Evolutionary conservation across 805 yeast genomes (phyloP).

Genomic region (Cyberlindnera euphorbiiphila): DNA sequence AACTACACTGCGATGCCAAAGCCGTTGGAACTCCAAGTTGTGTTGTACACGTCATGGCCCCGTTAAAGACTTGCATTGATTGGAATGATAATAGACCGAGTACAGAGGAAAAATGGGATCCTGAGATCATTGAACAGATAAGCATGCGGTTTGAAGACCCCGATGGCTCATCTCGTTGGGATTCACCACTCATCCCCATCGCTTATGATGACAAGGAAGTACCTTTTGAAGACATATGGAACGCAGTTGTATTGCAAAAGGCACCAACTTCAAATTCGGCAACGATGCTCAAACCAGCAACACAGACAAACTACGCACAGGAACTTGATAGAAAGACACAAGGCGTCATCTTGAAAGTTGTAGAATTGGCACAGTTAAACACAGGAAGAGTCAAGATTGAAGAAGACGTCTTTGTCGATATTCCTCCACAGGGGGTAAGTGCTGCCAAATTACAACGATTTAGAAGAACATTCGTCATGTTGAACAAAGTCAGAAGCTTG

Average conservation of each 20-base stretch:
- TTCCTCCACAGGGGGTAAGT: conserved; percentile 62
- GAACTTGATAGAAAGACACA: conserved; percentile 72
- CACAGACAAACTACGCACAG: conserved; percentile 70
- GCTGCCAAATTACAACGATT: conserved; percentile 79
- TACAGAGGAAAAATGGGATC: conserved; percentile 52
- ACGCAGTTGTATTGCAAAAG: conserved; percentile 46
- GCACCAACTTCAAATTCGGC: conserved; percentile 80
- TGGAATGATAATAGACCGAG: conserved; percentile 47
- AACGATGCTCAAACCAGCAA: conserved; percentile 76
- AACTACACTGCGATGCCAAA: conserved; percentile 90
- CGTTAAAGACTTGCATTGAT: conserved; percentile 54
- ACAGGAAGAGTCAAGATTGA: conserved; percentile 36
- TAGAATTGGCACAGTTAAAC: conserved; percentile 57
- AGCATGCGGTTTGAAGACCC: conserved; percentile 94
- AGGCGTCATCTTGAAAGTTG: conserved; percentile 54
- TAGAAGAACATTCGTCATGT: conserved; percentile 74
- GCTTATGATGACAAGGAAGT: conserved; percentile 48
- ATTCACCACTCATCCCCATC: conserved; percentile 79
- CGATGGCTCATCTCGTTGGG: conserved; percentile 83
- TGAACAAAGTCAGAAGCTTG: conserved; percentile 75
- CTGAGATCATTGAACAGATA: conserved; percentile 59
- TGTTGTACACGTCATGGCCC: conserved; percentile 73
- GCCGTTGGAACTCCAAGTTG: conserved; percentile 77
- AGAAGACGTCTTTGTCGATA: conserved; percentile 44
- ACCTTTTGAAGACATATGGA: conserved; percentile 68